Base-by-base conservation (phyloP, 2,329 filamentous ascomycete species). In the Dryadomyces sulphureus region DNA sequence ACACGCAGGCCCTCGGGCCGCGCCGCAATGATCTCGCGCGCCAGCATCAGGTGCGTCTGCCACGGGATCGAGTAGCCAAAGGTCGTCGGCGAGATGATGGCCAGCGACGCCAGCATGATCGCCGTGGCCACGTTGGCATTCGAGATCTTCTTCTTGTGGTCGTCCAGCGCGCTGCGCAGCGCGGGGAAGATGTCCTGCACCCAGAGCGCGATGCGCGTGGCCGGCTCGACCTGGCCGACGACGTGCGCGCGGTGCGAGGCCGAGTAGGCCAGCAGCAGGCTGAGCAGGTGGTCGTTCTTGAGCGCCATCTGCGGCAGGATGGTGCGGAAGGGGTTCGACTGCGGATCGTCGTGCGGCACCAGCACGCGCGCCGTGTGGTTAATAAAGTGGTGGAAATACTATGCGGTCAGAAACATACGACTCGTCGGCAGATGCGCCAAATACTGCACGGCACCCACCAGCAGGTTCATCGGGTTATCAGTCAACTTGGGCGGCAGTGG, bases 21-120 rank as follows among this genome's bases (percentile, higher is more conserved):
- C 4, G 77, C 73, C 14, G 78, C 67, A 54, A 90, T 88, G 53
- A 93, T 76, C 54, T 82, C 75, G 2, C 86, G 76, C 1, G 86
- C 85, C 45, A 87, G 75, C 47, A 77, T 76, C 1, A 93, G 70
- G 60, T 93, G 85, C 44, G 73, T 75, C 57, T 88, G 84, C 86
- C 86, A 93, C 1, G 83, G 73, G 45, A 90, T 83, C 1, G 77
- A 71, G n/a, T 85, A 79, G 45, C 83, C 84, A 56, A 92, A 90
- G 0, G 83, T 82, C 47, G 80, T 81, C 0, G 86, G 86, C 0
- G 82, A 87, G 43, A 92, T 80, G 47, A 92, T 90, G 56, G 92
- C 84, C 19, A 92, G 67, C 1, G 84, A 89, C 1, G 84, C 77
- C 40, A 93, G 72, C 82, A 92, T 88, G 51, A 93, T 88, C 7